phyloP scores from a whole-genome alignment of 2,329 filamentous ascomycete genomes.

The Phaeoacremonium minimum region DNA sequence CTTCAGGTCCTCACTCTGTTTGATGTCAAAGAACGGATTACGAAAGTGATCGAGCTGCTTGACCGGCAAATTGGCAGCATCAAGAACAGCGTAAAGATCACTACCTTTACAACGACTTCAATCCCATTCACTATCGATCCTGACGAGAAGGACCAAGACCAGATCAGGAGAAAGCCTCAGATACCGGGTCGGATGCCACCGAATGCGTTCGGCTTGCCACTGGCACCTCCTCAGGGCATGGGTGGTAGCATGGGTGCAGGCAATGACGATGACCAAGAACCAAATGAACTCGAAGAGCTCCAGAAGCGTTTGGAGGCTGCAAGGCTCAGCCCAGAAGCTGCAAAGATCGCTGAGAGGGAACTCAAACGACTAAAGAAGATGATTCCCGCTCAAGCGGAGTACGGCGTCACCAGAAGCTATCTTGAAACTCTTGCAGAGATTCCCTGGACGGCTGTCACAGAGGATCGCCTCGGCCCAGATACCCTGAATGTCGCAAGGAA shows the following conservation, averaged over 20 bases:
- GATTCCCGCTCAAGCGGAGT: constrained; percentile 93
- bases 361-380: constrained; percentile 87
- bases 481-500: constrained; percentile 77
- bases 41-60: constrained; percentile 78
- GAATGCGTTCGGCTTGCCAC: constrained; percentile 16
- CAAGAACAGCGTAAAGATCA: constrained; percentile 83
- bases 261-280: constrained; percentile 69
- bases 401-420: constrained; percentile 89
- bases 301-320: constrained; percentile 83
- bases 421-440: constrained; percentile 92
- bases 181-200: constrained; percentile 13
- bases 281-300: constrained; percentile 86
- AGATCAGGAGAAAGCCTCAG: constrained; percentile 29
- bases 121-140: constrained; percentile 57
- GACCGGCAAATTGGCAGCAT: constrained; percentile 78
- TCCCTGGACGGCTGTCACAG: constrained; percentile 80
- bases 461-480: constrained; percentile 78
- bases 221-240: constrained; percentile 19
- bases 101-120: constrained; percentile 66
- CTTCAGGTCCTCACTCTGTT: constrained; percentile 79
- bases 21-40: constrained; percentile 72
- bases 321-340: constrained; percentile 75
- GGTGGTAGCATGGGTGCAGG: constrained; percentile 38
- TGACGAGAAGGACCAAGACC: constrained; percentile 47
- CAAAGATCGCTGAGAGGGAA: constrained; percentile 88